Evolutionary conservation across 192 early-diverging fungal species (phyloP).

Genomic region (Coemansia sp.): DNA sequence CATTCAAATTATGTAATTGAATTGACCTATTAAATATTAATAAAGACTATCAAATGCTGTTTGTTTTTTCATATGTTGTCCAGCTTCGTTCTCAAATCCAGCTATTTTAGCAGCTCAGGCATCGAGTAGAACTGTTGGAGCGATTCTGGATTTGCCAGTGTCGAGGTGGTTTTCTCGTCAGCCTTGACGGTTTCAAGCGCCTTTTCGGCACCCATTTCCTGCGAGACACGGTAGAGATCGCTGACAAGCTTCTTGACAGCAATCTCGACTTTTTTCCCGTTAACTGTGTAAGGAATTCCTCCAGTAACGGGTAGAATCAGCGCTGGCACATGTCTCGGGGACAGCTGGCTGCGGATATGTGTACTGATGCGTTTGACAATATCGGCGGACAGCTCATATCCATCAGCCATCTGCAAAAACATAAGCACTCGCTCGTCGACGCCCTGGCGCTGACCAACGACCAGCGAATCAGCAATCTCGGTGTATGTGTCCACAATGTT

Average conservation of each 20-base stretch:
- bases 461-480: conserved; percentile 82
- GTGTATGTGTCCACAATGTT: conserved; percentile 84
- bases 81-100: too few relatives aligned
- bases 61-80: too few relatives aligned
- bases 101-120: conserved; percentile 52
- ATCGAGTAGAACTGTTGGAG: conserved; percentile 80
- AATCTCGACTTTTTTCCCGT: conserved; percentile 97
- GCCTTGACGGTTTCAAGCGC: conserved; percentile 56
- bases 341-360: conserved; percentile 80
- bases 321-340: conserved; percentile 89
- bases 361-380: conserved; percentile 70
- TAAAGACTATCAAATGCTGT: too few relatives aligned
- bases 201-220: conserved; percentile 53
- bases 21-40: too few relatives aligned
- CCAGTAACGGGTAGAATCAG: conserved; percentile 74
- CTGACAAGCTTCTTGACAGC: conserved; percentile 78
- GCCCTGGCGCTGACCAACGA: conserved; percentile 82
- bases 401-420: conserved; percentile 82
- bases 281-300: conserved; percentile 91
- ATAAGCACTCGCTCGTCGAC: conserved; percentile 91
- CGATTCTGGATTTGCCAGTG: conserved; percentile 88
- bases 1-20: too few relatives aligned
- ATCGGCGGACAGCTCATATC: conserved; percentile 57
- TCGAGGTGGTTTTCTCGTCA: conserved; percentile 79
- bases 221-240: conserved; percentile 47